These are phyloP conservation scores for Protostelium mycophagum DNA, from an alignment of 78 protist genomes.

Conservation along the genomic window DNA sequence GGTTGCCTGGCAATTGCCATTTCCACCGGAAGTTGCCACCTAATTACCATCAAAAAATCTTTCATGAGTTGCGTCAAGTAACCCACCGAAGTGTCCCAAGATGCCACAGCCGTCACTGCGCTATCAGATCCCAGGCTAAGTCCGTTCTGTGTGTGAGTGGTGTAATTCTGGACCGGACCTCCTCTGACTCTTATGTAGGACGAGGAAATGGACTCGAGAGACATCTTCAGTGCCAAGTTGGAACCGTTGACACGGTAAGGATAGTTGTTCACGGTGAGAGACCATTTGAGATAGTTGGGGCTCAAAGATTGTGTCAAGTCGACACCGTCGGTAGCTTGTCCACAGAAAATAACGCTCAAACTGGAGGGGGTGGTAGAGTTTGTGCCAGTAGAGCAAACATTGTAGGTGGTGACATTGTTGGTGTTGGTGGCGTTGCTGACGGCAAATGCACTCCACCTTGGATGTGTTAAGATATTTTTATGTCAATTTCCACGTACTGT, in stretches of 20 bases:
- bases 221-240: neutral
- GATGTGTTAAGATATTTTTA: neutral
- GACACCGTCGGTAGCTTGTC: neutral
- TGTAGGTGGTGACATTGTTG: neutral
- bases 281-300: neutral
- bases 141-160: neutral
- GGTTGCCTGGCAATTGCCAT: neutral
- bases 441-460: neutral
- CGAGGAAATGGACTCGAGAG: neutral
- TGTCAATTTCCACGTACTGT: neutral
- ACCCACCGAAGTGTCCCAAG: neutral
- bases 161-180: neutral
- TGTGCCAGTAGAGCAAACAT: neutral
- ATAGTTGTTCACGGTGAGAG: neutral
- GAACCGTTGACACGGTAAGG: neutral
- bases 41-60: no score
- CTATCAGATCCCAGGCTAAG: neutral
- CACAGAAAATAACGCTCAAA: neutral
- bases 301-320: neutral
- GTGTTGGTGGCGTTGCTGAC: neutral
- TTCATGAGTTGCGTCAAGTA: no score
- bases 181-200: neutral
- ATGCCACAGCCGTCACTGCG: neutral
- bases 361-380: neutral
- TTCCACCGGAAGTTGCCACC: neutral